Conservation (phyloP, 1,284 basidiomycete species). For the Ceraceosorus guamensis region DNA sequence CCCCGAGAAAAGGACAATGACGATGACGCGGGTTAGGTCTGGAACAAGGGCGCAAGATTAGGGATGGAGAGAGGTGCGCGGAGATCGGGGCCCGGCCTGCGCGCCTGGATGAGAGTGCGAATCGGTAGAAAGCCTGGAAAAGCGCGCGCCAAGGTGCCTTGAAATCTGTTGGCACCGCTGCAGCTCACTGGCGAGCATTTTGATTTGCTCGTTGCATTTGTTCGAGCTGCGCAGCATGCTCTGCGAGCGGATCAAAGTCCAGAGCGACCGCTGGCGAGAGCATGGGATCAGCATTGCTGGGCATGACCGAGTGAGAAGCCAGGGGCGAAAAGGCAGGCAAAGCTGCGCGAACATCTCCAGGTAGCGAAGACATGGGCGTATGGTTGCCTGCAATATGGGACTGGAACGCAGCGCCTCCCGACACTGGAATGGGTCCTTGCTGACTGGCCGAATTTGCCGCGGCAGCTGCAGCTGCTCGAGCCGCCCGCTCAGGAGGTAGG, state of each 20-base stretch:
- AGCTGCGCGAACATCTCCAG: conserved; percentile 1
- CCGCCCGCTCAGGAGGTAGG: not conserved
- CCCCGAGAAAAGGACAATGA: no score
- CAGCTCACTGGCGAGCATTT: no score
- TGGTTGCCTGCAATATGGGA: not conserved
- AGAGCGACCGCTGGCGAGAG: conserved; percentile 6
- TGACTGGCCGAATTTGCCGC: not conserved
- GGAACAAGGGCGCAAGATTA: no score
- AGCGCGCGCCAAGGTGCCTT: no score
- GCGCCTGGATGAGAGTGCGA: no score
- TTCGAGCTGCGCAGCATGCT: conserved; percentile 6
- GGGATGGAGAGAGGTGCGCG: no score
- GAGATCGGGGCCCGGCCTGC: no score
- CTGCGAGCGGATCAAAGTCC: conserved; percentile 8
- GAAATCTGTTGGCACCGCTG: no score
- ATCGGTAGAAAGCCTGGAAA: no score
- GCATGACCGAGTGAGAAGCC: not conserved
- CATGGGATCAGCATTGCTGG: conserved; percentile 6
- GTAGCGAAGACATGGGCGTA: conserved; percentile 11
- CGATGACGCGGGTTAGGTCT: no score
- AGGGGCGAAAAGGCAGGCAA: not conserved
- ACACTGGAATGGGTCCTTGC: not conserved
- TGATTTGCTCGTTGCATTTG: not conserved
- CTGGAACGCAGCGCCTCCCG: not conserved
- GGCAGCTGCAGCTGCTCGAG: not conserved